These are phyloP conservation scores for Phytophthora kernoviae DNA, from an alignment of 352 stramenopile genomes.

Conservation along the genomic window DNA sequence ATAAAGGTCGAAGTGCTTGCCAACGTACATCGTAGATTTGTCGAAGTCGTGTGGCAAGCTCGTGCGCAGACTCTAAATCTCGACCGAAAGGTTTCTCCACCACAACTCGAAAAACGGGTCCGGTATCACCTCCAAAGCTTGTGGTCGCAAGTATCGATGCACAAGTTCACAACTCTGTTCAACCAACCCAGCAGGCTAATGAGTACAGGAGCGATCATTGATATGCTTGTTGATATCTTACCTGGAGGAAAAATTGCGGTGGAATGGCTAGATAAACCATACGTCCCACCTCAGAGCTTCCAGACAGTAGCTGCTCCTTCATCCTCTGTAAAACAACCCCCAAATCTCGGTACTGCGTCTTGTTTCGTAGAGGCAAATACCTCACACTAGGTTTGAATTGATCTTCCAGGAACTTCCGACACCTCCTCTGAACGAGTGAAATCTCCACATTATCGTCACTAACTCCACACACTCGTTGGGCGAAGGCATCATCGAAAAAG, in stretches of 20 bases:
- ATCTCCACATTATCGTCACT: not conserved
- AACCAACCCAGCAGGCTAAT: slow-evolving; percentile 2
- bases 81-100: slow-evolving; percentile 85
- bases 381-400: slow-evolving; percentile 43
- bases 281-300: slow-evolving; percentile 36
- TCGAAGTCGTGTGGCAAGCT: slow-evolving; percentile 46
- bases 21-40: slow-evolving; percentile 38
- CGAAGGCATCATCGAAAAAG: slow-evolving; percentile 46
- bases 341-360: slow-evolving; percentile 39
- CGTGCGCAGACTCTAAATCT: slow-evolving; percentile 53
- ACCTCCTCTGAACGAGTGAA: slow-evolving; percentile 16
- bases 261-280: slow-evolving; percentile 86
- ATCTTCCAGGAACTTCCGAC: slow-evolving; percentile 36
- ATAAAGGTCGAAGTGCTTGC: not conserved
- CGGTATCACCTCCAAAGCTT: not conserved
- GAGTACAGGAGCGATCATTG: slow-evolving; percentile 3
- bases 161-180: slow-evolving; percentile 37
- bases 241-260: slow-evolving; percentile 63
- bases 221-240: no score
- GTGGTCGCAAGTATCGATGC: slow-evolving; percentile 38
- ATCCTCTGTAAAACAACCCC: slow-evolving; percentile 15
- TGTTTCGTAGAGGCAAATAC: slow-evolving; percentile 49
- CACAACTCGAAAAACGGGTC: slow-evolving; percentile 66
- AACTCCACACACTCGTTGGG: slow-evolving; percentile 41
- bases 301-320: not conserved